phyloP scores from a whole-genome alignment of 2,329 filamentous ascomycete genomes.

The Alternaria arbusti region DNA sequence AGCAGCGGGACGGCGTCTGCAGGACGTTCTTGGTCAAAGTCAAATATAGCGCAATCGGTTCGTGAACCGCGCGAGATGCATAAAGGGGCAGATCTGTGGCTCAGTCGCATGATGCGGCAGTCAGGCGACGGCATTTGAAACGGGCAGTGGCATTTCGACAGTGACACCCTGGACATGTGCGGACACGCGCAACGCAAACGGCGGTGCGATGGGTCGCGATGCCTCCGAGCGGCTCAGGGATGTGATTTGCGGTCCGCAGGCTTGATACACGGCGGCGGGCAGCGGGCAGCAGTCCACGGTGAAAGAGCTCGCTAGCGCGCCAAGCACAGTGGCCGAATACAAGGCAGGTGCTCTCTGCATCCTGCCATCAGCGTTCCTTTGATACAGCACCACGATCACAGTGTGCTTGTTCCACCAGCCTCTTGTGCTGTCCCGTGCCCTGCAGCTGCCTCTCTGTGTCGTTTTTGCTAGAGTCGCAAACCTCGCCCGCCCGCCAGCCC shows the following conservation, averaged over 20 bases:
- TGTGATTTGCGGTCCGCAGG: not conserved
- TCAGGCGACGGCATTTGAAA: conserved; percentile 20
- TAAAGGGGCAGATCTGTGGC: conserved; percentile 31
- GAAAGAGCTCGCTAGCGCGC: conserved; percentile 20
- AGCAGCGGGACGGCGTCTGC: conserved; percentile 4
- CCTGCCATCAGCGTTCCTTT: conserved; percentile 24
- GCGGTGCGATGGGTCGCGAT: conserved; percentile 11
- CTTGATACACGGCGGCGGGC: conserved; percentile 17
- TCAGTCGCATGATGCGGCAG: conserved; percentile 26
- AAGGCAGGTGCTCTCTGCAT: conserved; percentile 22
- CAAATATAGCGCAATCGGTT: conserved; percentile 3
- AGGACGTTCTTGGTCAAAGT: not conserved
- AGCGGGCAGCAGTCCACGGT: conserved; percentile 8
- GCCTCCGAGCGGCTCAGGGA: conserved; percentile 6
- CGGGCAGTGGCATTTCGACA: conserved; percentile 9
- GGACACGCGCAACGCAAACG: not conserved
- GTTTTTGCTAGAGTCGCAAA: conserved; percentile 19
- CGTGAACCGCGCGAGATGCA: conserved; percentile 13
- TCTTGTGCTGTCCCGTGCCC: conserved; percentile 33
- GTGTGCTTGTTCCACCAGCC: conserved; percentile 36
- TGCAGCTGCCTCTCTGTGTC: conserved; percentile 38
- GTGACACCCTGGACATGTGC: conserved; percentile 1
- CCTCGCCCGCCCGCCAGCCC: conserved; percentile 17
- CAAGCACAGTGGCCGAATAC: conserved; percentile 21
- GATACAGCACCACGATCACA: conserved; percentile 26